phyloP scores from a whole-genome alignment of 2,329 filamentous ascomycete species.

The Fusarium sp. region DNA sequence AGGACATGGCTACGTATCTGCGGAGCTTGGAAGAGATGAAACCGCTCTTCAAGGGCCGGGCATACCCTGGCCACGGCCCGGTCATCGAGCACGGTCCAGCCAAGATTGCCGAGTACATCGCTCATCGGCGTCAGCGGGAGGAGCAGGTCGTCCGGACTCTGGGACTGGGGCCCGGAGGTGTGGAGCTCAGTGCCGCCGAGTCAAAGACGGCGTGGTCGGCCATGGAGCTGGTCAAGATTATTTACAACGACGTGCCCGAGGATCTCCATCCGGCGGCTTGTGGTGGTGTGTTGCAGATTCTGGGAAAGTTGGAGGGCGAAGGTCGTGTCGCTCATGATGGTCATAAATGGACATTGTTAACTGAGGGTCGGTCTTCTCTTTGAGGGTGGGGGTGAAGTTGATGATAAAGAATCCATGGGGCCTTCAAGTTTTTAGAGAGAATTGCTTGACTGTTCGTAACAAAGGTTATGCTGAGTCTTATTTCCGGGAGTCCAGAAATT shows the following conservation, averaged over 20 bases:
- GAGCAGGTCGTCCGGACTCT: slow-evolving; percentile 81
- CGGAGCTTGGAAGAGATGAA: slow-evolving; percentile 79
- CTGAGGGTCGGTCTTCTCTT: slow-evolving; percentile 43
- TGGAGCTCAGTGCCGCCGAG: slow-evolving; percentile 45
- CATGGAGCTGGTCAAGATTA: slow-evolving; percentile 88
- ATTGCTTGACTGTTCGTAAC: too few species aligned
- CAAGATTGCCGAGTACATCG: slow-evolving; percentile 87
- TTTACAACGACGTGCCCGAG: slow-evolving; percentile 86
- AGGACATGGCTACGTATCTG: slow-evolving; percentile 81
- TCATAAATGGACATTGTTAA: slow-evolving; percentile 49
- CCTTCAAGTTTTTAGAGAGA: too few species aligned
- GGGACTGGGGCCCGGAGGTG: slow-evolving; percentile 50
- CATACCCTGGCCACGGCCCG: slow-evolving; percentile 91
- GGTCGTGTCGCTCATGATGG: slow-evolving; percentile 70
- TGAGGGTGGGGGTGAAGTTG: slow-evolving; percentile 18
- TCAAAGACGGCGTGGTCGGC: slow-evolving; percentile 70
- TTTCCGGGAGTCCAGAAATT: slow-evolving; percentile 1
- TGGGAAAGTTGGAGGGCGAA: slow-evolving; percentile 84
- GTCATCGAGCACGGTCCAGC: slow-evolving; percentile 80
- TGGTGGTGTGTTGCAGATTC: slow-evolving; percentile 81
- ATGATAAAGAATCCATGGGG: background rate
- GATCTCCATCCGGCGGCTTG: slow-evolving; percentile 83
- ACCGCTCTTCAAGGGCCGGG: slow-evolving; percentile 74
- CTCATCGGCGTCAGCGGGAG: slow-evolving; percentile 85
- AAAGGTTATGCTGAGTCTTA: background rate